These are phyloP conservation scores for sweet orange (Citrus sinensis) DNA, from an alignment of 345 rosid genomes.

Conservation along the genomic window DVS_A1.0 CM039163.1:48564001-48564500, in stretches of 20 bases:
- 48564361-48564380: background rate
- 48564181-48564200: background rate
- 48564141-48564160: background rate
- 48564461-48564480: no score
- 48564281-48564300: background rate
- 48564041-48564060: background rate
- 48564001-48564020: background rate
- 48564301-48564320: background rate
- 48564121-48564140: constrained; percentile 6
- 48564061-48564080: no score
- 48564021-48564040: background rate
- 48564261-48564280: background rate
- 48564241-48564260: background rate
- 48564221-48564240: background rate
- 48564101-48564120: background rate
- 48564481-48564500: no score
- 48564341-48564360: background rate
- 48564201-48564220: background rate
- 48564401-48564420: no score
- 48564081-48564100: no score
- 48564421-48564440: background rate
- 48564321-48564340: background rate
- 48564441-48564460: background rate
- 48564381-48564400: background rate
- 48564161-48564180: background rate